Evolutionary conservation across 768 basidiomycete genomes (phyloP), one percentile per base, ranked within the genome.

Genomic region (Naganishia vishniacii): DNA sequence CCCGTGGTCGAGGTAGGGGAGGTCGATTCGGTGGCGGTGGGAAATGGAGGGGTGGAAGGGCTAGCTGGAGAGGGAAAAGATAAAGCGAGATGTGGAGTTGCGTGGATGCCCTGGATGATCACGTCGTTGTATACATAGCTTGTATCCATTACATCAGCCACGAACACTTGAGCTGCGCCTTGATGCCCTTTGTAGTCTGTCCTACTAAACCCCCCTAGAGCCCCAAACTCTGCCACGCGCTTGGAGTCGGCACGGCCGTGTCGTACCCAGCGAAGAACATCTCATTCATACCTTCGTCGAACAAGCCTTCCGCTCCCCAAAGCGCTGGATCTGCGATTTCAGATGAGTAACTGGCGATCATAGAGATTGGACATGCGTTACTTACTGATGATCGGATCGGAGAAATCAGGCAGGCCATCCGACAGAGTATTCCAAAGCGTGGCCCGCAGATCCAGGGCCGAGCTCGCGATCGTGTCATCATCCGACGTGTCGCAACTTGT

Each of bases 221-320:
- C 15, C 53, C 53, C 15, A 56, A 26, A 26, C 53, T 56, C 53
- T 37, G 32, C 53, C 53, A 56, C n/a, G 53, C 53, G 26, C 53
- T 56, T 23, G 53, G 53, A n/a, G 53, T 56, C 2, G 53, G 53
- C 4, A 56, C 53, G 18, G 53, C 53, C 20, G 53, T 56, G 32
- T 56, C 53, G 34, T 56, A 56, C 23, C 53, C 53, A 23, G 53
- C 59, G 42, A 60, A 60, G 25, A 60, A 60, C 42, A 60, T 45
- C 42, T 60, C 44, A 37, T 60, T 60, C 44, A 60, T 45, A 9
- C 59, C 59, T 44, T 60, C 59, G 20, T 47, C 59, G 26, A 60
- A 60, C 26, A 60, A 25, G 18, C 44, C 59, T 31, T 60, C 59
- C 4, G 59, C 59, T 16, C 46, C 59, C 59, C 59, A 60, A 9